phyloP scores from a whole-genome alignment of 148 eudicot species.

The Rhododendron simsii region DNA sequence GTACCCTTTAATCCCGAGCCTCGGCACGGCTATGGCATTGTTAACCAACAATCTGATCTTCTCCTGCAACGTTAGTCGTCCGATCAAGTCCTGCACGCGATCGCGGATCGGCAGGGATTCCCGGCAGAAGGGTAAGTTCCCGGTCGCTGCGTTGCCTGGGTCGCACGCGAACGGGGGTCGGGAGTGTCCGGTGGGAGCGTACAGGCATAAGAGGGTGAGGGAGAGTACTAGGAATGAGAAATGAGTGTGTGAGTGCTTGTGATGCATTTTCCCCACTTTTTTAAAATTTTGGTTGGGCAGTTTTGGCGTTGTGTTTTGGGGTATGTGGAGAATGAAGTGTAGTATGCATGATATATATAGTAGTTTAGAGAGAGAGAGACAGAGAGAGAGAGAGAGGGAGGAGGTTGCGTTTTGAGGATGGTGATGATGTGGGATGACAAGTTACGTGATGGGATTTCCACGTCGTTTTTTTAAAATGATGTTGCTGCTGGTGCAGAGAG shows the following conservation, averaged over 20 bases:
- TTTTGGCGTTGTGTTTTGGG: not conserved
- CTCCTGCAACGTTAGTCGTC: conserved; percentile 68
- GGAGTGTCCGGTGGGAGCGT: conserved; percentile 14
- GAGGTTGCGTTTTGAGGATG: conserved; percentile 27
- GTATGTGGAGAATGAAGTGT: not conserved
- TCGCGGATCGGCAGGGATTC: conserved; percentile 33
- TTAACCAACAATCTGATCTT: conserved; percentile 61
- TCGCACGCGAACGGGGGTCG: conserved; percentile 75
- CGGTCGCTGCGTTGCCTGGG: conserved; percentile 40
- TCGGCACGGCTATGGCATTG: conserved; percentile 65
- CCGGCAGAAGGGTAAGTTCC: conserved; percentile 57
- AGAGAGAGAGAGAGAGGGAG: not conserved
- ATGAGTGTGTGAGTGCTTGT: not conserved
- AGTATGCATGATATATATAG: conserved; percentile 24
- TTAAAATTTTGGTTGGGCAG: not conserved
- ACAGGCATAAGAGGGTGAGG: not conserved
- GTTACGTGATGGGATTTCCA: conserved; percentile 38
- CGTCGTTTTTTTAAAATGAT: conserved; percentile 16
- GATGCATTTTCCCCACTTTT: not conserved
- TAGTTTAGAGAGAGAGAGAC: not conserved
- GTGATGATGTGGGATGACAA: conserved; percentile 13
- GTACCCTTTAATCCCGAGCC: conserved; percentile 67
- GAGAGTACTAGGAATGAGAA: conserved; percentile 8
- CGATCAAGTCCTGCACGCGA: conserved; percentile 62
- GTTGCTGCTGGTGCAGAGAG: not conserved